These are phyloP conservation scores for Gossypium aridum DNA, from an alignment of 441 rosid species.

Conservation along the genomic window DNA sequence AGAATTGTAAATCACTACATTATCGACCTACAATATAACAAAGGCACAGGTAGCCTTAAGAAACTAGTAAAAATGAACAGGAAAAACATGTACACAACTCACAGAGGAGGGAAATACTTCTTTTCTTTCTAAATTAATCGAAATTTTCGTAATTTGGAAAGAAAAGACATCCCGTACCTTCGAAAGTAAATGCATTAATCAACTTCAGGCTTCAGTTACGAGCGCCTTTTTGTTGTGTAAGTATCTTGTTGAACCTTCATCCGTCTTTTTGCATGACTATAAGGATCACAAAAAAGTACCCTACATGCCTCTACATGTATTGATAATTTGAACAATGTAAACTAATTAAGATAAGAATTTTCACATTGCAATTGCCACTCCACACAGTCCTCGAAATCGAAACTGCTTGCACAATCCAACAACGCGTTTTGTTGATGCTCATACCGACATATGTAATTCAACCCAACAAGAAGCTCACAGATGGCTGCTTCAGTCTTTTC, in stretches of 20 bases:
- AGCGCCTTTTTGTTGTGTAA: conserved; percentile 24
- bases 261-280: conserved; percentile 25
- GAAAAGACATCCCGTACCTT: conserved; percentile 30
- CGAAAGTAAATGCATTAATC: conserved; percentile 19
- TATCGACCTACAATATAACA: neutral
- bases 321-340: conserved; percentile 11
- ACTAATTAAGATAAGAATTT: conserved; percentile 45
- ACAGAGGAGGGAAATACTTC: conserved; percentile 15
- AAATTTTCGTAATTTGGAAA: conserved; percentile 24
- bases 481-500: conserved; percentile 72
- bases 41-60: neutral
- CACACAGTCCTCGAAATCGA: conserved; percentile 87
- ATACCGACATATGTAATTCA: conserved; percentile 91
- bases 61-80: conserved; percentile 8
- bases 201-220: conserved; percentile 21
- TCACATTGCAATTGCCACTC: conserved; percentile 84
- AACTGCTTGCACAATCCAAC: conserved; percentile 90
- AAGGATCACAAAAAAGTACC: conserved; percentile 22
- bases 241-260: conserved; percentile 30
- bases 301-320: conserved; percentile 12
- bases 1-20: neutral
- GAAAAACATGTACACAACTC: conserved; percentile 15
- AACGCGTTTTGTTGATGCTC: conserved; percentile 89
- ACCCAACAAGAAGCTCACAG: conserved; percentile 81
- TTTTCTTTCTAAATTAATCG: neutral